Percentiles rank a stretch among this genome's conserved stretches.
Conservation (phyloP, 2,329 filamentous ascomycete genomes). For the Ophiostoma triangulosporum region DNA sequence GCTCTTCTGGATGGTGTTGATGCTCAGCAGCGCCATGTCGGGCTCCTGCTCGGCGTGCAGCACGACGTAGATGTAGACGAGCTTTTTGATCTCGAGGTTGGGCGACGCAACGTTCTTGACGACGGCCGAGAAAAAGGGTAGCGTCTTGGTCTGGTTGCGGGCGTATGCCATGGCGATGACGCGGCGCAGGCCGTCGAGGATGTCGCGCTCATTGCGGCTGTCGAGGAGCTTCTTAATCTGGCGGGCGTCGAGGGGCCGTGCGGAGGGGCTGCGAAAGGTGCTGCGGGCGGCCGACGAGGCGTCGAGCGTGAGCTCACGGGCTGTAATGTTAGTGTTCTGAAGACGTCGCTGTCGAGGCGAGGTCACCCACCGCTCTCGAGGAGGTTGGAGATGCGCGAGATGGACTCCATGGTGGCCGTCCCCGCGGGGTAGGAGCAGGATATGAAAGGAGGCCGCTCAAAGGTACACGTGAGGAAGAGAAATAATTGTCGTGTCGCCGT, state of each 20-base stretch:
- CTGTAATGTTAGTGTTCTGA: constrained; percentile 29
- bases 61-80: constrained; percentile 96
- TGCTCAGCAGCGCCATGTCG: constrained; percentile 85
- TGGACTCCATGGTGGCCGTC: constrained; percentile 72
- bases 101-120: constrained; percentile 96
- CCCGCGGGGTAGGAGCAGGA: neutral
- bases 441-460: neutral
- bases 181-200: constrained; percentile 78
- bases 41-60: constrained; percentile 94
- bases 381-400: constrained; percentile 83
- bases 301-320: constrained; percentile 93
- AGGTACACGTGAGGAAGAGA: neutral
- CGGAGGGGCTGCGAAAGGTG: constrained; percentile 38
- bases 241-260: constrained; percentile 53
- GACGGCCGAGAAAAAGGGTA: constrained; percentile 91
- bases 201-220: constrained; percentile 82
- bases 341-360: neutral
- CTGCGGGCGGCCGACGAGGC: constrained; percentile 80
- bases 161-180: constrained; percentile 97
- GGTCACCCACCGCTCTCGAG: constrained; percentile 73
- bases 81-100: constrained; percentile 89
- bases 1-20: constrained; percentile 98
- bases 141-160: constrained; percentile 49
- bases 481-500: neutral
- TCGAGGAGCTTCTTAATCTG: constrained; percentile 93